Conservation (phyloP, 1,284 basidiomycete genomes). For the Coriolopsis trogii region DNA sequence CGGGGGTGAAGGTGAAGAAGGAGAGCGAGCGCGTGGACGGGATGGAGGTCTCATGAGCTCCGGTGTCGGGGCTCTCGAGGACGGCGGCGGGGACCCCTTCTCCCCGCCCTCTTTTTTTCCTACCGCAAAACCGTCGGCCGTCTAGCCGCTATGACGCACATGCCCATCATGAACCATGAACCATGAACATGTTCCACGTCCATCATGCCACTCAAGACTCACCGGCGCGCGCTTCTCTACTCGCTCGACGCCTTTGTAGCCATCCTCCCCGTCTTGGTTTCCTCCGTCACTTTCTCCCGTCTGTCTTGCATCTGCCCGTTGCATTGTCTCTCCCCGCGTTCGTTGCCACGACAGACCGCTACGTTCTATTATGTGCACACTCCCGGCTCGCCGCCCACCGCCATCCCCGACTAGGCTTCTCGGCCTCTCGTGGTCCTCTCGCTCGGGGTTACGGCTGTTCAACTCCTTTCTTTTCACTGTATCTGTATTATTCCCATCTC, state of each 20-base stretch:
- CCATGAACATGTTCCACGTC: not conserved
- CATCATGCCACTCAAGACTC: not conserved
- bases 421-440: not conserved
- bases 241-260: not conserved
- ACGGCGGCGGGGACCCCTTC: not conserved
- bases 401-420: not conserved
- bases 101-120: not conserved
- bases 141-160: not conserved
- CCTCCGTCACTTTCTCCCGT: too few relatives aligned
- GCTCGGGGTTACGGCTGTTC: not conserved
- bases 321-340: too few relatives aligned
- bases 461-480: not conserved
- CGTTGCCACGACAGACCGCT: too few relatives aligned
- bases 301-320: too few relatives aligned
- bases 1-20: constrained; percentile 35
- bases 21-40: constrained; percentile 26
- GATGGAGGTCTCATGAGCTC: constrained; percentile 26
- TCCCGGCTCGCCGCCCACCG: too few relatives aligned
- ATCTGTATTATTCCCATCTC: constrained; percentile 1
- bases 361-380: too few relatives aligned
- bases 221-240: not conserved
- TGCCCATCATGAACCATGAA: not conserved
- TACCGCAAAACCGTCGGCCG: not conserved
- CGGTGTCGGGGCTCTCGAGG: too few relatives aligned
- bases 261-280: not conserved